Evolutionary conservation across 2,329 filamentous ascomycete genomes (phyloP).

Genomic region (Botrytis sinoallii): DNA sequence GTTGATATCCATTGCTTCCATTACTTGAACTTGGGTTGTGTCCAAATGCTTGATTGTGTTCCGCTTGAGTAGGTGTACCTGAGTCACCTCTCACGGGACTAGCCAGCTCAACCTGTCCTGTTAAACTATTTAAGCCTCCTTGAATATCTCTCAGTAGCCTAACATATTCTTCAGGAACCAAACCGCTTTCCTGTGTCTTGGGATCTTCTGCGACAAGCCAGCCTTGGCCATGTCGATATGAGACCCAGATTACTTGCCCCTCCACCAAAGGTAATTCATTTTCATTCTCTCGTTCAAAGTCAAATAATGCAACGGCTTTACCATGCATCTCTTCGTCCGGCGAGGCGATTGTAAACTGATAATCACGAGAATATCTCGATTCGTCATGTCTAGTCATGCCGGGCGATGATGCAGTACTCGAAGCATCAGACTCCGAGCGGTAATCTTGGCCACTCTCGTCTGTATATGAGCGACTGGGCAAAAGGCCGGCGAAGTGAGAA

Average conservation of each 20-base stretch:
- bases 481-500: conserved; percentile 52
- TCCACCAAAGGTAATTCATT: conserved; percentile 92
- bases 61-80: conserved; percentile 60
- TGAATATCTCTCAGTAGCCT: conserved; percentile 89
- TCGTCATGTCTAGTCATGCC: conserved; percentile 61
- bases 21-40: conserved; percentile 46
- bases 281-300: conserved; percentile 92
- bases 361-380: conserved; percentile 83
- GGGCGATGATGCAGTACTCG: conserved; percentile 58
- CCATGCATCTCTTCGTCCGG: conserved; percentile 98
- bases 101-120: conserved; percentile 52
- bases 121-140: conserved; percentile 75
- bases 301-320: conserved; percentile 91
- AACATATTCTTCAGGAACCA: conserved; percentile 96
- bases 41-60: conserved; percentile 48
- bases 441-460: conserved; percentile 41
- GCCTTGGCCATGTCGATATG: conserved; percentile 91
- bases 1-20: conserved; percentile 61
- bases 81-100: conserved; percentile 53
- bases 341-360: conserved; percentile 91
- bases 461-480: conserved; percentile 40
- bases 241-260: conserved; percentile 94
- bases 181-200: conserved; percentile 86
- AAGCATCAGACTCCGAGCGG: conserved; percentile 54
- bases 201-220: conserved; percentile 98